Evolutionary conservation across 805 yeast genomes (phyloP).

Genomic region (Metschnikowia bowlesiae): DNA sequence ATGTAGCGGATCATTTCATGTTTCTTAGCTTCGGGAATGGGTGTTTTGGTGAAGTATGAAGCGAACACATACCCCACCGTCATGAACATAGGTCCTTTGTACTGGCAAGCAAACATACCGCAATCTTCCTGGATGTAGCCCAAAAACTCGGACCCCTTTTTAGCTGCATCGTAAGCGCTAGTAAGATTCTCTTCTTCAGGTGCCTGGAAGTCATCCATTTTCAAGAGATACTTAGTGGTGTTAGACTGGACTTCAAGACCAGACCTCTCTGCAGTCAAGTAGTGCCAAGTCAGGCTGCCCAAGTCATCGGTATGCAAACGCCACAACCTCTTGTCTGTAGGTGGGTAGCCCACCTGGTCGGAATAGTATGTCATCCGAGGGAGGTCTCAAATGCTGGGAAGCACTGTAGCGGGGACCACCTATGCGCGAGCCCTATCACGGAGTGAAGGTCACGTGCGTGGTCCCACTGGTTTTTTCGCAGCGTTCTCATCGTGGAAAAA

Average conservation of each 20-base stretch:
- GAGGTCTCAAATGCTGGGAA: not conserved
- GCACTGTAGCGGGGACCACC: not conserved
- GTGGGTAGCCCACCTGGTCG: constrained; percentile 62
- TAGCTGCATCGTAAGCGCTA: constrained; percentile 57
- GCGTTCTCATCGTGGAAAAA: constrained; percentile 5
- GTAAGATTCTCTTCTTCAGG: constrained; percentile 33
- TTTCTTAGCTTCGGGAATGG: constrained; percentile 61
- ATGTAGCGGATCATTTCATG: constrained; percentile 78
- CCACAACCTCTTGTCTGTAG: constrained; percentile 74
- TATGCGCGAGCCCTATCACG: not conserved
- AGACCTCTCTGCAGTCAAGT: constrained; percentile 39
- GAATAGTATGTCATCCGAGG: constrained; percentile 43
- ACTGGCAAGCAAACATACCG: constrained; percentile 90
- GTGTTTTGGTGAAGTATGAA: constrained; percentile 61
- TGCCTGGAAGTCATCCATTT: constrained; percentile 31
- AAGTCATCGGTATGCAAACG: constrained; percentile 60
- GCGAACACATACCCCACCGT: constrained; percentile 82
- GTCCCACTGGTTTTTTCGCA: constrained; percentile 1
- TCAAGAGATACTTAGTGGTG: constrained; percentile 53
- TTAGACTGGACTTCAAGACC: constrained; percentile 46
- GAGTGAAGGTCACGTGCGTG: not conserved
- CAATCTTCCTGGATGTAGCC: constrained; percentile 59
- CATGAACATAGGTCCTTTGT: constrained; percentile 98
- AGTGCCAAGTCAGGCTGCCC: constrained; percentile 85
- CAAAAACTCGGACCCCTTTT: constrained; percentile 71